These are phyloP conservation scores for Bipolaris zeicola DNA, from an alignment of 2,329 filamentous ascomycete species.

Conservation along the genomic window DNA sequence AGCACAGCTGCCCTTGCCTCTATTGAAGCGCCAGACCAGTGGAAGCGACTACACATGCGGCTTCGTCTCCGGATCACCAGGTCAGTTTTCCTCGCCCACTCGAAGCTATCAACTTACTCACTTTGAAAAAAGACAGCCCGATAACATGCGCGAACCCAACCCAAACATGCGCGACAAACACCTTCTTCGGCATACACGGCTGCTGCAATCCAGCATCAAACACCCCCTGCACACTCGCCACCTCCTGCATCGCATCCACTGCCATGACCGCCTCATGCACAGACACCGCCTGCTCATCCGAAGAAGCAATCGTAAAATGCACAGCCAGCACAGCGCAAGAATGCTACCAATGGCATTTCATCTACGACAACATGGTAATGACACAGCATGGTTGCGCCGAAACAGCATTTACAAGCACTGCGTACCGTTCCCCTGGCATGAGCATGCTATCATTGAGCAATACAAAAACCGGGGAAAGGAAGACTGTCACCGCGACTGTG, in stretches of 20 bases:
- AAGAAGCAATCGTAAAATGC: conserved; percentile 39
- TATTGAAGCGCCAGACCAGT: conserved; percentile 33
- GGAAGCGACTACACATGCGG: conserved; percentile 36
- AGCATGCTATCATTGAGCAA: background rate
- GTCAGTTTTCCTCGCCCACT: conserved; percentile 21
- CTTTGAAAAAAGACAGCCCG: conserved; percentile 26
- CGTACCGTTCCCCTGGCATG: conserved; percentile 19
- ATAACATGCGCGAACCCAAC: conserved; percentile 36
- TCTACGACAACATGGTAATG: conserved; percentile 34
- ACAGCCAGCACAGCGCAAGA: conserved; percentile 25
- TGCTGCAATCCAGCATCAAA: conserved; percentile 37
- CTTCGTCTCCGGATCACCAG: conserved; percentile 33
- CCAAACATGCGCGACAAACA: conserved; percentile 43
- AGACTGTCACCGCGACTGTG: conserved; percentile 13
- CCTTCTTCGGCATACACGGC: conserved; percentile 38
- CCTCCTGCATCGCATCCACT: conserved; percentile 38
- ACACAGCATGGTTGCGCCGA: conserved; percentile 37
- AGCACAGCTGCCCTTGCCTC: conserved; percentile 29
- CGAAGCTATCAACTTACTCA: conserved; percentile 10
- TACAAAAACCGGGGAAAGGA: background rate
- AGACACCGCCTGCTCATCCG: conserved; percentile 27
- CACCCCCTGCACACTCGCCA: conserved; percentile 35
- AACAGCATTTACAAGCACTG: conserved; percentile 24
- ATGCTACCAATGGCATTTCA: conserved; percentile 39
- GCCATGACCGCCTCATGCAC: conserved; percentile 36